phyloP scores from a whole-genome alignment of 2,329 filamentous ascomycete genomes.

The Xylariaceae sp. region DNA sequence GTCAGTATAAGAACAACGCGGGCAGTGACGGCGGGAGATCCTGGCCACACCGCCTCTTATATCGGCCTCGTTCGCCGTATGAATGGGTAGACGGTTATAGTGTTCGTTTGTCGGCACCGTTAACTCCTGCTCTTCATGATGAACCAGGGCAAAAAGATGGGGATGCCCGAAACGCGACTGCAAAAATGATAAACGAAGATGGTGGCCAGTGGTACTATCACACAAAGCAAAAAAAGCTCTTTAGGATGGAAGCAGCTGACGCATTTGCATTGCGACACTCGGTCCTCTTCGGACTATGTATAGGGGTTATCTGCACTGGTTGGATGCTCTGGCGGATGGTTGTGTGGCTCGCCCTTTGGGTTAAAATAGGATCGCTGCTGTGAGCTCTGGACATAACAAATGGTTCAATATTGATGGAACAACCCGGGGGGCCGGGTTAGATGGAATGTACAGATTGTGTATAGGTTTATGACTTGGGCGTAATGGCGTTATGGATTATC shows the following conservation, averaged over 20 bases:
- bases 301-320: slow-evolving; percentile 37
- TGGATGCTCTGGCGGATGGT: slow-evolving; percentile 11
- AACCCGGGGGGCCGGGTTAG: no score
- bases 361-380: background rate
- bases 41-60: slow-evolving; percentile 52
- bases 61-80: slow-evolving; percentile 48
- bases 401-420: no score
- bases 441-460: background rate
- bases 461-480: no score
- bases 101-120: background rate
- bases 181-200: slow-evolving; percentile 17
- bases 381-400: background rate
- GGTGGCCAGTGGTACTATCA: slow-evolving; percentile 54
- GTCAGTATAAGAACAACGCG: background rate
- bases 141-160: background rate
- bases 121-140: background rate
- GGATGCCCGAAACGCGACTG: slow-evolving; percentile 4
- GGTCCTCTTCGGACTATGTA: slow-evolving; percentile 58
- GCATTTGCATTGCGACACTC: slow-evolving; percentile 64
- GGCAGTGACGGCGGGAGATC: slow-evolving; percentile 30
- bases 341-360: slow-evolving; percentile 2
- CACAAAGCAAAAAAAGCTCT: slow-evolving; percentile 64
- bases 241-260: slow-evolving; percentile 66
- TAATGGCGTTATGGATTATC: no score
- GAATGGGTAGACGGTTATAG: slow-evolving; percentile 38